Base-by-base conservation (phyloP, 345 rosid species). In the Lumnitzera littorea region DNA sequence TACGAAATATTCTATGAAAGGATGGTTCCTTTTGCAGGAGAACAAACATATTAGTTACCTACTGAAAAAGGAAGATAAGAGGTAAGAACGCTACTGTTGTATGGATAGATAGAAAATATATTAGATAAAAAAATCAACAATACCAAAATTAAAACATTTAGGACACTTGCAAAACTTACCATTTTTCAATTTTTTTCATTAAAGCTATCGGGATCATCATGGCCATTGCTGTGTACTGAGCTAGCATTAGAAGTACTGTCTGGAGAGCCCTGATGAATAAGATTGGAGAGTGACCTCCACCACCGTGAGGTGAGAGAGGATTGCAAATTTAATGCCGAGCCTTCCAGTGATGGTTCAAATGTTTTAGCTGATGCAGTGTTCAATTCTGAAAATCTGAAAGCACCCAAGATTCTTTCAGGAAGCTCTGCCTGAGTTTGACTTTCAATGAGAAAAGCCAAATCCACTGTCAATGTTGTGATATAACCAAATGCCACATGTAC, bases 401-500 rank as follows among this genome's bases (percentile, higher is more conserved):
- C 91, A 24, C 96, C 99, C 63, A 94, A 50, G 23, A 94, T 64
- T 68, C 48, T 70, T 58, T 94, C 99, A 1, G 99, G 97, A 67
- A 94, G 96, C 85, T 94, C 99, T n/a, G 76, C 62, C 46, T 81
- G 83, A 0, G 86, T 86, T 65, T 84, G 86, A 63, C 91, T 73
- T 74, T 94, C 97, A 17, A 94, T 79, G 48, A 94, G 82, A 70
- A 89, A 94, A 25, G 91, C 97, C 13, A 89, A 72, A 76, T 94
- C 99, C 53, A 94, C 99, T 2, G 99, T 94, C 76, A 94, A 73
- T n/a, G 84, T 72, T 16, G 91, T 78, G 56, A 94, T 60, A 64
- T 89, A 94, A 43, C 99, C 99, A 67, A 85, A 87, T 25, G 97
- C 96, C 12, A 94, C 74, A 70, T 84, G 97, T 66, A 94, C 99